phyloP scores from a whole-genome alignment of 75 land plant genomes.

The Selaginella moellendorffii region DNA sequence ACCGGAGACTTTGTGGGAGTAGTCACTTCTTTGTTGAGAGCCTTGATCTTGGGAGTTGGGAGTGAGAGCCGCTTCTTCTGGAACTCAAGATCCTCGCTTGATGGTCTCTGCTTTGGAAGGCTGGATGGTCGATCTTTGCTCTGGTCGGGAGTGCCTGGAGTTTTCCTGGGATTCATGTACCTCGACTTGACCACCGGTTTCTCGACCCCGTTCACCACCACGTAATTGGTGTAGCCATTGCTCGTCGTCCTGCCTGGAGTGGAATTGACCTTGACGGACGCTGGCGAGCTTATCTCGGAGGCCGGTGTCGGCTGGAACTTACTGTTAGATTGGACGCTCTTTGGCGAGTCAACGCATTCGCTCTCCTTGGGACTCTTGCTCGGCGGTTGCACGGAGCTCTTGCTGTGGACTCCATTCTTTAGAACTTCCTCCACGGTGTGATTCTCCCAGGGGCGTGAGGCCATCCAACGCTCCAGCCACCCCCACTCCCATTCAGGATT shows the following conservation, averaged over 20 bases:
- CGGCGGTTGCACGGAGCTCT: background rate
- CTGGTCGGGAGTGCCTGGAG: background rate
- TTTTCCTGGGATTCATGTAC: background rate
- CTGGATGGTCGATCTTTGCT: background rate
- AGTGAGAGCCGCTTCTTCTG: background rate
- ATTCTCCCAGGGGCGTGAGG: constrained; percentile 16
- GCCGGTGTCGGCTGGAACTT: background rate
- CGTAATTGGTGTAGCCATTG: too few species aligned
- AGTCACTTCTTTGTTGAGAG: background rate
- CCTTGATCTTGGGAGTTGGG: background rate
- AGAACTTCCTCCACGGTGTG: constrained; percentile 4
- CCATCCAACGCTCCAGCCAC: constrained; percentile 23
- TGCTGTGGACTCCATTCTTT: background rate
- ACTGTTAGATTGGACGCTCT: background rate
- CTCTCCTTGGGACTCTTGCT: background rate
- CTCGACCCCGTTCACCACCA: background rate
- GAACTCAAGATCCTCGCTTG: background rate
- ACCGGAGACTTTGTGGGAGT: background rate
- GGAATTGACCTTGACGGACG: background rate
- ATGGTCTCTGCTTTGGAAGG: background rate
- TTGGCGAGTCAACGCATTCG: background rate
- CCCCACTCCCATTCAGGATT: constrained; percentile 19
- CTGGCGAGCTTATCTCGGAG: background rate
- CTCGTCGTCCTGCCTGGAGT: background rate
- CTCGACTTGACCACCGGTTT: background rate